Evolutionary conservation across 305 asterid species (phyloP).

Genomic region (Solanum hybrid): DNA sequence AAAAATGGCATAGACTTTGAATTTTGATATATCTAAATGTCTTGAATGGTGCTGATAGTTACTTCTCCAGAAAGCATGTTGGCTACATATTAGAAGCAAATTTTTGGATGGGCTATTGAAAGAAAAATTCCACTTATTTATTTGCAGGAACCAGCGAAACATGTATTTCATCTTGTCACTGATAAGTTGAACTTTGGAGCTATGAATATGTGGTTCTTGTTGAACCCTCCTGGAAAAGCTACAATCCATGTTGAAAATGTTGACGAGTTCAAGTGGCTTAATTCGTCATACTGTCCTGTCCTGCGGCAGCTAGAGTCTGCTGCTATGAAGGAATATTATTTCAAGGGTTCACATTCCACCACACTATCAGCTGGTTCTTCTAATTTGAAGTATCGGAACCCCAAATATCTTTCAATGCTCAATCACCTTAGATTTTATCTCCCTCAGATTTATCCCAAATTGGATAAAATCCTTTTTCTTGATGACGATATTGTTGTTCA

Average conservation of each 20-base stretch:
- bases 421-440: slow-evolving; percentile 94
- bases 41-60: background rate
- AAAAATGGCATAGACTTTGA: background rate
- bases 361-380: slow-evolving; percentile 78
- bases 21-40: background rate
- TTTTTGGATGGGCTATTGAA: background rate
- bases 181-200: slow-evolving; percentile 98
- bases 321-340: slow-evolving; percentile 94
- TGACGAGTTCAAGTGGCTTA: slow-evolving; percentile 95
- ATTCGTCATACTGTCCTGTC: slow-evolving; percentile 90
- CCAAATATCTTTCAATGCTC: slow-evolving; percentile 95
- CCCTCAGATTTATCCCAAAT: slow-evolving; percentile 89
- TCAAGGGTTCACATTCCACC: slow-evolving; percentile 90
- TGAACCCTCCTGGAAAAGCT: slow-evolving; percentile 98
- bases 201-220: slow-evolving; percentile 96
- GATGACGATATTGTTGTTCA: slow-evolving; percentile 97
- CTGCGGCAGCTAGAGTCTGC: slow-evolving; percentile 88
- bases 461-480: slow-evolving; percentile 89
- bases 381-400: slow-evolving; percentile 88
- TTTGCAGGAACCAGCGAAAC: slow-evolving; percentile 85
- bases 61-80: background rate
- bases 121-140: slow-evolving; percentile 4
- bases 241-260: slow-evolving; percentile 92
- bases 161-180: slow-evolving; percentile 92
- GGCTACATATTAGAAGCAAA: background rate